Evolutionary conservation across 176 grass and related monocot species (phyloP), one percentile per base, ranked within the genome.

Genomic region (Chrysopogon serrulatus): DNA sequence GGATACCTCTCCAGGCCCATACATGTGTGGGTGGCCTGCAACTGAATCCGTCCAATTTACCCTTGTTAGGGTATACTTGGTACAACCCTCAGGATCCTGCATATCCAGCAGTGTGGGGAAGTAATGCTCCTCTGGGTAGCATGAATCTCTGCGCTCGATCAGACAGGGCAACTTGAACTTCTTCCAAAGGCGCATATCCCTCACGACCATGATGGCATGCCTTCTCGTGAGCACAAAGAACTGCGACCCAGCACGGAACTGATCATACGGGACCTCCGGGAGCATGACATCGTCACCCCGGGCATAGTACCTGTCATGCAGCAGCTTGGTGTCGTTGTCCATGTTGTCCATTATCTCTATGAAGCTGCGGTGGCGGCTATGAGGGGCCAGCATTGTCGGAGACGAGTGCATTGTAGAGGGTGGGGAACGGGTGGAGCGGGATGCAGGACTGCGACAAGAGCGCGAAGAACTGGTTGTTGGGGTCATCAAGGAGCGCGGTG

Each of bases 11-110:
- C 48, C 64, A 48, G 93, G 87, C 7, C 21, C 73, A 45, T 95
- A 95, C 10, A 51, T 90, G 72, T 93, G 96, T 4, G 96, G 96
- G 73, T 98, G 96, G 6, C 96, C 96, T 2, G 84, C 89, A 23
- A 98, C 89, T 28, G 83, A 86, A 75, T 93, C 93, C 3, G 96
- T 95, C 96, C 96, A 98, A 70, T 98, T 98, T n/a, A 98, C 96
- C 68, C 96, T 87, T 0, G 93, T 98, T 10, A 98, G 77, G 21
- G 93, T 93, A 83, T 98, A 94, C 47, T 79, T 87, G 12, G 82
- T 93, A 73, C 96, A 95, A 0, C 96, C 93, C 11, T 88, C 83
- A 28, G 93, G 93, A 73, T 98, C 96, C 78, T 92, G 91, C 96
- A 98, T 93, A 85, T 95, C 93, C 61, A 98, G 86, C 80, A 98